These are phyloP conservation scores for Cladosporium sp. DNA, from an alignment of 2,329 filamentous ascomycete species.

Conservation along the genomic window DNA sequence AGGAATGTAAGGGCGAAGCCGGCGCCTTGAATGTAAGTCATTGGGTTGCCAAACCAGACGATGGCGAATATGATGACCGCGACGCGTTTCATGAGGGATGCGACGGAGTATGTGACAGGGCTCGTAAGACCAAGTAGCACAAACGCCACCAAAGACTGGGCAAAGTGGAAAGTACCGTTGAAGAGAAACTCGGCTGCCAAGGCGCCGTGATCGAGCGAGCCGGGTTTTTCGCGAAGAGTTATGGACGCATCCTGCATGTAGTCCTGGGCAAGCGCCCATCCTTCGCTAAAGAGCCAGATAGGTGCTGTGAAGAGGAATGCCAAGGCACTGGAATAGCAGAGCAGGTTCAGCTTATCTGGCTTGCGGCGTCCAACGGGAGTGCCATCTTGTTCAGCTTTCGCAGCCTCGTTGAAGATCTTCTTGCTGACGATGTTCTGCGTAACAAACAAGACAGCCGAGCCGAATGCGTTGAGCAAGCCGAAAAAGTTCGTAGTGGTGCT, in stretches of 20 bases:
- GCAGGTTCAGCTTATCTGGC: conserved; percentile 90
- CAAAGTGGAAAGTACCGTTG: conserved; percentile 95
- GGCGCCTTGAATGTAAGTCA: conserved; percentile 73
- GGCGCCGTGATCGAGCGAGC: conserved; percentile 59
- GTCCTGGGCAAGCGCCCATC: conserved; percentile 69
- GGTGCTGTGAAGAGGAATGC: conserved; percentile 84
- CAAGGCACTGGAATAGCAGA: conserved; percentile 94
- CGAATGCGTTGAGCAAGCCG: conserved; percentile 82
- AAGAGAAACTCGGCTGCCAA: conserved; percentile 82
- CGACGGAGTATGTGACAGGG: conserved; percentile 94
- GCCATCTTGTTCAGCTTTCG: conserved; percentile 72
- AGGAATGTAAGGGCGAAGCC: conserved; percentile 87
- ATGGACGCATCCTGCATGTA: conserved; percentile 78
- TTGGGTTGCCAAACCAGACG: conserved; percentile 90
- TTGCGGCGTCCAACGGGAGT: conserved; percentile 64
- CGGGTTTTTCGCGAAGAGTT: conserved; percentile 69
- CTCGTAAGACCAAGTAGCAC: conserved; percentile 87
- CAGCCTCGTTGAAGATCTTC: conserved; percentile 91
- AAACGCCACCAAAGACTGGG: conserved; percentile 93
- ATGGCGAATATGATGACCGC: conserved; percentile 95
- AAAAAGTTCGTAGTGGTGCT: conserved; percentile 86
- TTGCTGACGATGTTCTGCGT: conserved; percentile 99
- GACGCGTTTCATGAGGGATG: conserved; percentile 91
- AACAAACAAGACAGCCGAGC: conserved; percentile 91
- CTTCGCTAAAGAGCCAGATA: conserved; percentile 91